Evolutionary conservation across 768 basidiomycete species (phyloP).

Genomic region (Steccherinum ochraceum): DNA sequence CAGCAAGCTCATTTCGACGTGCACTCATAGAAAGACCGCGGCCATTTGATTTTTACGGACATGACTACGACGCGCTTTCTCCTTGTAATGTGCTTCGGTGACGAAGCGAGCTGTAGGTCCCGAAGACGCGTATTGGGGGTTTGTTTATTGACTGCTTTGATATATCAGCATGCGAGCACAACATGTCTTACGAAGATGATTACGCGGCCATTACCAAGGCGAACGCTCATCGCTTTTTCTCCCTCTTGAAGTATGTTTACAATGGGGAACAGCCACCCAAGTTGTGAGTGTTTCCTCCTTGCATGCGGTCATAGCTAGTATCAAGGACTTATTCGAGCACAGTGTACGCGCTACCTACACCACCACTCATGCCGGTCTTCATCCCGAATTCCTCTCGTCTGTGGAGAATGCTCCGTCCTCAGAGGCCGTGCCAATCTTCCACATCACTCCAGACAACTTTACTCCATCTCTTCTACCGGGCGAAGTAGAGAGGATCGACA

Average conservation of each 20-base stretch:
- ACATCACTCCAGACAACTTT: slow-evolving; percentile 19
- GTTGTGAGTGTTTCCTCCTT: slow-evolving; percentile 5
- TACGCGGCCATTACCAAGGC: slow-evolving; percentile 25
- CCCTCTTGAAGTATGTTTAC: slow-evolving; percentile 22
- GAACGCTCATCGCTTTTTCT: slow-evolving; percentile 28
- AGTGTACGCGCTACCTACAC: slow-evolving; percentile 24
- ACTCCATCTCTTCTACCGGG: slow-evolving; percentile 17
- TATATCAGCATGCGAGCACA: slow-evolving; percentile 18
- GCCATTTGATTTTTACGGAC: slow-evolving; percentile 26
- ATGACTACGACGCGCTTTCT: slow-evolving; percentile 21
- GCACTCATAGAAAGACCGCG: slow-evolving; percentile 26
- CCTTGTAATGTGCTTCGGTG: slow-evolving; percentile 24
- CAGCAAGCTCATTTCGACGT: too few relatives aligned
- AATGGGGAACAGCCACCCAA: slow-evolving; percentile 15
- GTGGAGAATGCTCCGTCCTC: slow-evolving; percentile 1
- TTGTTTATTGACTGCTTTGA: neutral
- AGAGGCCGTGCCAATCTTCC: slow-evolving; percentile 13
- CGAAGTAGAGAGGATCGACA: slow-evolving; percentile 28
- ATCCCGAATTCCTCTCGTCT: slow-evolving; percentile 11
- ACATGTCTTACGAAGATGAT: slow-evolving; percentile 25
- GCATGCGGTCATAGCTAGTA: too few relatives aligned
- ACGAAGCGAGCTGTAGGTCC: slow-evolving; percentile 18
- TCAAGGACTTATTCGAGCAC: too few relatives aligned
- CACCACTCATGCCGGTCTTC: slow-evolving; percentile 13
- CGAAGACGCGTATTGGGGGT: neutral